Evolutionary conservation across 257 asterid species (phyloP), one percentile per base, ranked within the genome.

Genomic region (Scutellaria galericulata): DNA sequence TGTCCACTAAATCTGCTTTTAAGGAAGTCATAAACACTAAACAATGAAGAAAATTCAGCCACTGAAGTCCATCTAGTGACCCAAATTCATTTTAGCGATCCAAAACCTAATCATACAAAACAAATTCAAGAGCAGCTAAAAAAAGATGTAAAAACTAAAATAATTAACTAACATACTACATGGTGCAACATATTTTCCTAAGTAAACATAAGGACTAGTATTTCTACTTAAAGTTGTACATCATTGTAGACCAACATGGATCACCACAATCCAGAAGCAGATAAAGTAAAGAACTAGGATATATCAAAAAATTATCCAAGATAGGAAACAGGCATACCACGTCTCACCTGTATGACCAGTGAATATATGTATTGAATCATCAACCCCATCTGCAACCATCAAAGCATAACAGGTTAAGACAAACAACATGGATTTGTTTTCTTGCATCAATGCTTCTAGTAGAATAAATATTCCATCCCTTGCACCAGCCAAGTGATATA

Each of bases 351-450:
- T 82, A 74, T 94, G 98, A 47, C 97, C 97, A 3, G 96, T 88
- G 86, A 94, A 94, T 73, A 83, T 88, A 80, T 94, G 97, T 57
- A 82, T 47, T 13, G 98, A 89, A 85, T 94, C 97, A 71, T 91
- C 98, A 71, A 65, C 82, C 71, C 55, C 91, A 72, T 86, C 98
- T 89, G 96, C 85, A 86, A 77, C 68, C 54, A 87, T 42, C 56
- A 70, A 73, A 58, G 42, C 14, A 78, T 31, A 79, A 39, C 53
- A 69, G 15, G 62, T 66, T 77, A 56, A 80, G 75, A 64, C 6
- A 53, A 55, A 70, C 42, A 22, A 31, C 12, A 63, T 44, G 15
- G 64, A n/a, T 22, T 66, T 40, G 15, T 4, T 59, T 42, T 60
- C 44, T 45, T 27, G 40, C 66, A 56, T 18, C 7, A 55, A 47